Evolutionary conservation across 177 flowering plant genomes (phyloP).

Genomic region (Vitis hybrid): DNA sequence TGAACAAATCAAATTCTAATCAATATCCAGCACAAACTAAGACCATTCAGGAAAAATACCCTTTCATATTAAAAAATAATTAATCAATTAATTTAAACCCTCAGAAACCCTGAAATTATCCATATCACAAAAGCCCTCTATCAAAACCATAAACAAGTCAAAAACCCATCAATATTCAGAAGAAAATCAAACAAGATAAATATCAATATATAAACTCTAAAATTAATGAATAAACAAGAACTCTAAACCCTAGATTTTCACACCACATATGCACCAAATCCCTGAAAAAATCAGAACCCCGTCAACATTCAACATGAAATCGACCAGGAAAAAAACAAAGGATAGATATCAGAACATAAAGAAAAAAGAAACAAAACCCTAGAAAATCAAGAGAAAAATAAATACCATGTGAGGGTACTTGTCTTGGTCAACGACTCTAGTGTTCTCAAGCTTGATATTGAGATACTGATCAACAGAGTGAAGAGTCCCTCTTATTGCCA

Average conservation of each 20-base stretch:
- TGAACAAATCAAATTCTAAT: no score
- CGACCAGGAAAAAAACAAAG: background rate
- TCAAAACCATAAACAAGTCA: background rate
- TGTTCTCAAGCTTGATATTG: slow-evolving; percentile 84
- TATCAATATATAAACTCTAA: no score
- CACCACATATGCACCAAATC: no score
- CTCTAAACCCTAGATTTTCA: no score
- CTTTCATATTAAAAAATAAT: background rate
- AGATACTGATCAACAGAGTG: slow-evolving; percentile 95
- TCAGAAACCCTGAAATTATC: background rate
- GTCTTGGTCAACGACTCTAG: slow-evolving; percentile 93
- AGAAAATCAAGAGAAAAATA: slow-evolving; percentile 3
- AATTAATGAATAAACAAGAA: no score
- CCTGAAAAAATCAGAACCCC: background rate
- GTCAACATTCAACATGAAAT: background rate
- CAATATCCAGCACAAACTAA: no score
- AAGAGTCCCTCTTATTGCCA: slow-evolving; percentile 84
- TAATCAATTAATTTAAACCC: no score
- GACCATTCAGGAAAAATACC: no score
- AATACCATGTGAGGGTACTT: slow-evolving; percentile 90
- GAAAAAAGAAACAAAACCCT: slow-evolving; percentile 13
- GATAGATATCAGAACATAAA: background rate
- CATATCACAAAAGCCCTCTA: background rate
- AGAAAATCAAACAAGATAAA: background rate
- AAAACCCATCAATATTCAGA: slow-evolving; percentile 2